phyloP scores from a whole-genome alignment of 2,329 filamentous ascomycete species.

The Fusarium poae region DNA sequence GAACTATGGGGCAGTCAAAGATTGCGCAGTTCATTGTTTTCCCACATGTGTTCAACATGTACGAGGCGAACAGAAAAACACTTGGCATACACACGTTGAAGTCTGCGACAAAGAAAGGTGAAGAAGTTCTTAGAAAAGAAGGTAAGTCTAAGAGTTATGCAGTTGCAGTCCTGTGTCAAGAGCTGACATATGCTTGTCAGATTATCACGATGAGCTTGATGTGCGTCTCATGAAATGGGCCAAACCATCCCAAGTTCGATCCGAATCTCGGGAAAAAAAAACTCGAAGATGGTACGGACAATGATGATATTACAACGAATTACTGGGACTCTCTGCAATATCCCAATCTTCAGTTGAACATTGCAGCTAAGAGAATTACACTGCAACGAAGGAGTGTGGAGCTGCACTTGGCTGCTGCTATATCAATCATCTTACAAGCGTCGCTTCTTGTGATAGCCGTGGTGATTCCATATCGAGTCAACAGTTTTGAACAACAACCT shows the following conservation, averaged over 20 bases:
- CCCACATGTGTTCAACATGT: fast-evolving
- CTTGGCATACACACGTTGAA: neutral
- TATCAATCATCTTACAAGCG: neutral
- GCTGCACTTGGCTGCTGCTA: neutral
- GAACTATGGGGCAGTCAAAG: too few relatives aligned
- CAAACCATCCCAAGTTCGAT: neutral
- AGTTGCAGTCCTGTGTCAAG: neutral
- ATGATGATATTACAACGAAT: fast-evolving
- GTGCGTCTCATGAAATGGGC: neutral
- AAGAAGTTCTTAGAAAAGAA: neutral
- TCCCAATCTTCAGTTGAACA: neutral
- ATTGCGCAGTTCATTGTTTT: too few relatives aligned
- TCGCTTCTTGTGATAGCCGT: neutral
- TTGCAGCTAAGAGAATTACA: neutral
- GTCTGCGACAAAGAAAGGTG: fast-evolving
- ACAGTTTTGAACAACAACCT: neutral
- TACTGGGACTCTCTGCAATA: neutral
- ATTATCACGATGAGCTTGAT: neutral
- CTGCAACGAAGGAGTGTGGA: neutral
- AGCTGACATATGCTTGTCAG: neutral
- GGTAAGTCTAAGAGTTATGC: neutral
- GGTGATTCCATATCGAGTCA: fast-evolving
- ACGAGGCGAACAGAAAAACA: too few relatives aligned
- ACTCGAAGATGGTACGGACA: neutral
- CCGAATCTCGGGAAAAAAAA: fast-evolving